Evolutionary conservation across 306 rosid genomes (phyloP).

Genomic region (Canavalia ensiformis): DNA sequence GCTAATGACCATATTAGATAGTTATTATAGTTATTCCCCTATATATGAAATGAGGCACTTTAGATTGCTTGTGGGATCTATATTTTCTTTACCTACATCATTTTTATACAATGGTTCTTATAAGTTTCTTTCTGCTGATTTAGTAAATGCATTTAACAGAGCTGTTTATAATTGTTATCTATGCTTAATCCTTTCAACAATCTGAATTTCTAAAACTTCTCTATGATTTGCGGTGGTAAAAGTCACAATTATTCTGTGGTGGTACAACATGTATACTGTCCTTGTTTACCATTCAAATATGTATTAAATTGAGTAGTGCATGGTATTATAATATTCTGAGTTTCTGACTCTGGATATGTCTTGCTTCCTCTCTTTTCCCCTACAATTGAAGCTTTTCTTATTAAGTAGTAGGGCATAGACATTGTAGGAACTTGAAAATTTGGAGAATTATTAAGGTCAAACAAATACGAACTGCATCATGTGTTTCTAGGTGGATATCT

Average conservation of each 20-base stretch:
- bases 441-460: constrained; percentile 35
- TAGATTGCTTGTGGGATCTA: constrained; percentile 26
- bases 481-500: constrained; percentile 39
- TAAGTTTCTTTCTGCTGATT: constrained; percentile 23
- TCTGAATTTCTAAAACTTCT: not conserved
- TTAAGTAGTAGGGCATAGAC: constrained; percentile 4
- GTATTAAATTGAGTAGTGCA: not conserved
- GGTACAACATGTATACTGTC: not conserved
- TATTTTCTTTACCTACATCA: not conserved
- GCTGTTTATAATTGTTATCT: not conserved
- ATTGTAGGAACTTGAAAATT: constrained; percentile 29
- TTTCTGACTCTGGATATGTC: constrained; percentile 16
- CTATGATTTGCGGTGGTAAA: not conserved
- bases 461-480: constrained; percentile 32
- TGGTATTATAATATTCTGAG: not conserved
- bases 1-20: not conserved
- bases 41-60: not conserved
- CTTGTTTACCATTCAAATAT: constrained; percentile 4
- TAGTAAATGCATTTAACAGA: constrained; percentile 29
- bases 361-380: not conserved
- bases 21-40: not conserved
- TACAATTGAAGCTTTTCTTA: not conserved
- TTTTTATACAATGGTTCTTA: constrained; percentile 3
- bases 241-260: not conserved
- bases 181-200: not conserved